Evolutionary conservation across 2,329 filamentous ascomycete genomes (phyloP), one percentile per base, ranked within the genome.

Genomic region (Fusarium sp.): DNA sequence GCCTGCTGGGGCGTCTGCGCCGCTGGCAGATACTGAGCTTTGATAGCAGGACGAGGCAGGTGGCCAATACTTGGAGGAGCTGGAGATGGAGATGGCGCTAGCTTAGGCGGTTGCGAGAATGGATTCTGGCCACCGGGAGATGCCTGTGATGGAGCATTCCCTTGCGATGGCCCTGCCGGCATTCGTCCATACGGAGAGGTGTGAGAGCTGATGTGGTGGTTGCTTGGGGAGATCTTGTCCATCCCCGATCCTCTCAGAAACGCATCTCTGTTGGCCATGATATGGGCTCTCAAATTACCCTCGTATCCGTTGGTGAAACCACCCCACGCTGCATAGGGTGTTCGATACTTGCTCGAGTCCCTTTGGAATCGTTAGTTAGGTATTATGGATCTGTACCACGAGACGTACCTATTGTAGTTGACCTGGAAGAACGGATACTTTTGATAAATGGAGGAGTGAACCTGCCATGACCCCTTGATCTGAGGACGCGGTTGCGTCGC

Each of bases 221-320:
- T 67, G 11, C 16, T 30, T 11, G 46, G 18, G 7, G 40, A 18
- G 6, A 15, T 15, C 48, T 37, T 62, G n/a, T 41, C 63, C 40
- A 71, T 16, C 8, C 58, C 62, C 15, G 71, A 58, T n/a, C 79
- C 81, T 48, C 72, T 72, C 37, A 78, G 53, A n/a, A 76, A 51
- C 8, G 77, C 73, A 16, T 72, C 68, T 16, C 76, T 74, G 51
- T 76, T 78, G 12, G 75, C 70, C 77, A 84, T 81, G 46, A 87
- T 65, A 61, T 86, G 83, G 16, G 83, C 82, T 51, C 81, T 80
- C 16, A 85, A 65, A 50, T 85, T 85, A 18, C 86, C 87, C 75
- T 89, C 87, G 60, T 90, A 89, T 6, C 87, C 88, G 65, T 90
- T 90, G 36, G 86, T 88, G 70, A 90, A 90, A 0, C 88, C 89